Conservation (phyloP, 306 rosid species). For the Delonix regia region DNA sequence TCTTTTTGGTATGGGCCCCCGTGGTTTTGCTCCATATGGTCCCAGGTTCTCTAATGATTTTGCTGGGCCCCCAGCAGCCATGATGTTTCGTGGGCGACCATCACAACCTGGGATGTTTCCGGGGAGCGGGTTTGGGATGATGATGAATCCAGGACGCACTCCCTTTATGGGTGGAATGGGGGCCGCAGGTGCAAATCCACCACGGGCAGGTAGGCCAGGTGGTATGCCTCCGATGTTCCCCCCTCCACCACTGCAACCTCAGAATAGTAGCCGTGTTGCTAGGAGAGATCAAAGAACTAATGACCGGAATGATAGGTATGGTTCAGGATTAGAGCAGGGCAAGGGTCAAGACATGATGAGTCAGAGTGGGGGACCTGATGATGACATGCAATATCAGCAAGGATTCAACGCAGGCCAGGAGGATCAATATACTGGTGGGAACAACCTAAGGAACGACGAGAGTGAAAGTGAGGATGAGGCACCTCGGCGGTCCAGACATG, state of each 20-base stretch:
- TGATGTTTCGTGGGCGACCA: conserved; percentile 97
- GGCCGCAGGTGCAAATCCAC: conserved; percentile 72
- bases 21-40: conserved; percentile 82
- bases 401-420: conserved; percentile 63
- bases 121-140: conserved; percentile 91
- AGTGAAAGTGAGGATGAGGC: conserved; percentile 99
- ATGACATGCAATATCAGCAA: conserved; percentile 65
- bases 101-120: conserved; percentile 92
- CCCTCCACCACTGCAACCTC: conserved; percentile 68
- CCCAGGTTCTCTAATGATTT: conserved; percentile 93
- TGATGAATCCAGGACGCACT: conserved; percentile 92
- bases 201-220: conserved; percentile 73
- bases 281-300: conserved; percentile 76
- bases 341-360: conserved; percentile 74
- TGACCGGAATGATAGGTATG: conserved; percentile 73
- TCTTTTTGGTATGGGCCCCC: conserved; percentile 85
- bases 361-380: conserved; percentile 70
- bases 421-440: conserved; percentile 57
- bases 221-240: conserved; percentile 85
- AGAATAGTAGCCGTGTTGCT: conserved; percentile 55
- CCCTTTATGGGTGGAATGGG: conserved; percentile 98
- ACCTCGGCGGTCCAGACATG: conserved; percentile 94
- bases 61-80: conserved; percentile 73
- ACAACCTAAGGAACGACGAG: conserved; percentile 67
- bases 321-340: conserved; percentile 67